Percentiles rank a stretch among this genome's conserved stretches.
Conservation (phyloP, 2,329 filamentous ascomycete genomes). For the Thelonectria rubi region DNA sequence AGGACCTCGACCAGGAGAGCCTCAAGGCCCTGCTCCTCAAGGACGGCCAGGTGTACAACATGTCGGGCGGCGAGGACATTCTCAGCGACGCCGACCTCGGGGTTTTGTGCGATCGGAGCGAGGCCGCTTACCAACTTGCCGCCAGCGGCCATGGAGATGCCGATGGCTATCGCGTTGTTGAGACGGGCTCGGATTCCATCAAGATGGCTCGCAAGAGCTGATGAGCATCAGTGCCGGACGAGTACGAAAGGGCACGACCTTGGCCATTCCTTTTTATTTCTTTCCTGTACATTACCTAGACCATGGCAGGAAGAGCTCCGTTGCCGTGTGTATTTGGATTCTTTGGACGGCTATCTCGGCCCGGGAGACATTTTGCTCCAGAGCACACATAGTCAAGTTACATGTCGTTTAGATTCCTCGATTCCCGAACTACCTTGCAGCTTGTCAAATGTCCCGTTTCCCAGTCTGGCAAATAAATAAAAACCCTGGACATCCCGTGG, state of each 20-base stretch:
- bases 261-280: background rate
- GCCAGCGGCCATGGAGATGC: slow-evolving; percentile 81
- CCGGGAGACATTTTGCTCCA: background rate
- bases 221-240: background rate
- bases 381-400: background rate
- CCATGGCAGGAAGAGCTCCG: slow-evolving; percentile 23
- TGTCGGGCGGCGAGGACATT: slow-evolving; percentile 69
- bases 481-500: background rate
- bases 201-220: slow-evolving; percentile 46
- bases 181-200: slow-evolving; percentile 71
- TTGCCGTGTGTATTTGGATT: slow-evolving; percentile 10
- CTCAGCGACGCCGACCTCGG: slow-evolving; percentile 80
- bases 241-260: background rate
- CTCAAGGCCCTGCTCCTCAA: slow-evolving; percentile 71
- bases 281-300: slow-evolving; percentile 5
- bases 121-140: slow-evolving; percentile 72
- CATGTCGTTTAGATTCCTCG: background rate
- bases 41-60: slow-evolving; percentile 74
- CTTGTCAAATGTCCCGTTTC: background rate
- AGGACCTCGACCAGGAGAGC: slow-evolving; percentile 67
- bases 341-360: background rate
- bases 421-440: background rate
- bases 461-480: background rate
- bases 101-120: slow-evolving; percentile 79
- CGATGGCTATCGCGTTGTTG: slow-evolving; percentile 78